Evolutionary conservation across 768 basidiomycete species (phyloP), one percentile per base, ranked within the genome.

Genomic region (Trametes coccinea): DNA sequence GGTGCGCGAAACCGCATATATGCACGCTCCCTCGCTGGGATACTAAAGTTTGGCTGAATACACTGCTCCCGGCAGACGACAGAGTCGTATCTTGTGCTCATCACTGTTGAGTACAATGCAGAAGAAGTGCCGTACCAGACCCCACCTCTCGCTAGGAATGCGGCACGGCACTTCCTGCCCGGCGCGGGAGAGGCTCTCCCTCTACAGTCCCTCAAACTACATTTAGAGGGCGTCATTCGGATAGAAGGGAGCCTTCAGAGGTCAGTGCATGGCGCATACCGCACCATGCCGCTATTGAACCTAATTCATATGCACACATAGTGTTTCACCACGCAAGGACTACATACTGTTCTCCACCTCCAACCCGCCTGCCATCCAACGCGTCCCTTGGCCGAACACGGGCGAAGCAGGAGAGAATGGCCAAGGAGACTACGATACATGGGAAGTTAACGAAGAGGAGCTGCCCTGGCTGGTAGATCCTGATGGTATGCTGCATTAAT

Each of bases 161-260:
- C 86, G 39, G 85, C 86, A 68, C 81, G 86, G 31, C 87, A 83
- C 69, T 92, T 93, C 71, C 74, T 90, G 22, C 79, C 89, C 22
- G 91, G 92, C 41, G 83, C 92, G 10, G 92, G 93, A n/a, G 92
- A 93, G 75, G 89, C 83, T 5, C 72, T 86, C 3, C 83, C 85
- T 0, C 76, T 93, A 37, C 88, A 88, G 56, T 80, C 85, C n/a
- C 74, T 92, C 40, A 79, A 78, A 50, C 77, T 93, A 54, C 82
- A 84, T 40, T 85, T 95, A 56, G 92, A 93, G 70, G 92, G 93
- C 1, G 90, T 94, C 33, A 82, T 94, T 59, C 84, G 84, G 10
- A 82, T 91, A 9, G 90, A 94, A 59, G 92, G 92, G 2, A 79
- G 79, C 27, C 77, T 94, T 29, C 74, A 90, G 48, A 89, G 89